Percentiles rank a stretch among this genome's conserved stretches.
Conservation (phyloP, 139 green algal genomes). For the Chlamydomonas asymmetrica region DNA sequence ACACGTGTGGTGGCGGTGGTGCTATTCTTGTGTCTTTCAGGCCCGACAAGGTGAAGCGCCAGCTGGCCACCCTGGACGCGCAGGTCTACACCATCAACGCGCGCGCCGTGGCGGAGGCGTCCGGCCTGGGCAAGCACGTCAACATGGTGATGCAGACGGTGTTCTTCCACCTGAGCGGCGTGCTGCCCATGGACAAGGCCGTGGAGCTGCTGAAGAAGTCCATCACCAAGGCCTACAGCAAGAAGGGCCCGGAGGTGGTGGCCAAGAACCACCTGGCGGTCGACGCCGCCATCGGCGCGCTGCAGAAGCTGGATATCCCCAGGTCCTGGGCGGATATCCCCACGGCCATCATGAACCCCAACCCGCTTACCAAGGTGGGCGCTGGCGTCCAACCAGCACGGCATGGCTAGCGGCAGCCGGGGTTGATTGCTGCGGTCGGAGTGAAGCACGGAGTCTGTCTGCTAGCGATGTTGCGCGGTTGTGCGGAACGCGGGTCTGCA, state of each 20-base stretch:
- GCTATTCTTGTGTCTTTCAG: not conserved
- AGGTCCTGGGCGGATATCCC: slow-evolving; percentile 25
- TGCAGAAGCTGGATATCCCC: slow-evolving; percentile 48
- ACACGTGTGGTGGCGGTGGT: not conserved
- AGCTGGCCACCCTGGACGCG: slow-evolving; percentile 30
- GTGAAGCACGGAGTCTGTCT: no score
- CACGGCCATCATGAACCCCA: slow-evolving; percentile 1
- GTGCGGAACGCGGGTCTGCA: no score
- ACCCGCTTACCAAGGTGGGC: slow-evolving; percentile 5
- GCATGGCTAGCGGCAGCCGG: no score
- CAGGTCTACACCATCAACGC: slow-evolving; percentile 50
- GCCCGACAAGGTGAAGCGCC: slow-evolving; percentile 29
- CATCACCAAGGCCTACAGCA: slow-evolving; percentile 64
- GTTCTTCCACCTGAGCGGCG: slow-evolving; percentile 61
- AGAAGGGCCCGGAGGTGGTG: slow-evolving; percentile 61
- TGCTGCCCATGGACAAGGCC: slow-evolving; percentile 55
- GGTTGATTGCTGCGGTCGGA: no score
- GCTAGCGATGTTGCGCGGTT: no score
- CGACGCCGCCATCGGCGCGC: slow-evolving; percentile 40
- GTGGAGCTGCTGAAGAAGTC: slow-evolving; percentile 59
- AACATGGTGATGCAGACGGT: slow-evolving; percentile 71
- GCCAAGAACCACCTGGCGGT: slow-evolving; percentile 54
- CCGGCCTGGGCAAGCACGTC: slow-evolving; percentile 55
- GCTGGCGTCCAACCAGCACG: no score
- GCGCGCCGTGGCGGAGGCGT: slow-evolving; percentile 35